These are phyloP conservation scores for Pistacia integerrima DNA, from an alignment of 345 rosid genomes.

Conservation along the genomic window DNA sequence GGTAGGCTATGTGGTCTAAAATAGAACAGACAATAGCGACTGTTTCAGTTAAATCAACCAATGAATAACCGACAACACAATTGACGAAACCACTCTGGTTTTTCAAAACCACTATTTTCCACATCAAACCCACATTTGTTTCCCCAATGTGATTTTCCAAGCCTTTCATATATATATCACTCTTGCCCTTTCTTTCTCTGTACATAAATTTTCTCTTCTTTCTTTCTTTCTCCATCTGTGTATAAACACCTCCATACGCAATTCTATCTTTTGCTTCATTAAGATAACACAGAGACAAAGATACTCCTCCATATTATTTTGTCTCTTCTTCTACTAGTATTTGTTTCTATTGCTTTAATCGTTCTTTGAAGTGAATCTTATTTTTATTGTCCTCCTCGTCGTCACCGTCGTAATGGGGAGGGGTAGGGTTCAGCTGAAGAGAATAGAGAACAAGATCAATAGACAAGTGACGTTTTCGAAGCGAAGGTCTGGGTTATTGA, in stretches of 20 bases:
- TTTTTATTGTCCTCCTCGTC: neutral
- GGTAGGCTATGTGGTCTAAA: neutral
- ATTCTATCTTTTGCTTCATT: neutral
- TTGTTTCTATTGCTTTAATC: neutral
- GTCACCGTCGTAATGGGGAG: slow-evolving; percentile 25
- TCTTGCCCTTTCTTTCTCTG: neutral
- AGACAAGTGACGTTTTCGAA: slow-evolving; percentile 68
- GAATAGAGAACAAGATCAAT: slow-evolving; percentile 72
- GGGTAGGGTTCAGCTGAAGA: slow-evolving; percentile 55
- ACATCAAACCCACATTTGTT: slow-evolving; percentile 16
- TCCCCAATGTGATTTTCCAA: neutral
- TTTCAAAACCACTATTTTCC: slow-evolving; percentile 6
- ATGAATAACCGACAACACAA: slow-evolving; percentile 40
- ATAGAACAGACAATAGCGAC: slow-evolving; percentile 6
- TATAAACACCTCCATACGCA: neutral
- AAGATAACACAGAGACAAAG: neutral
- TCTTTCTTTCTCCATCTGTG: neutral
- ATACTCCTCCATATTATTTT: neutral
- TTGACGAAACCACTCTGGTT: slow-evolving; percentile 37
- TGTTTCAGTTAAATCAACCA: slow-evolving; percentile 13
- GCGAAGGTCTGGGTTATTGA: slow-evolving; percentile 56
- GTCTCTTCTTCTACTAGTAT: no score
- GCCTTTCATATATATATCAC: slow-evolving; percentile 5
- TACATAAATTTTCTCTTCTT: neutral
- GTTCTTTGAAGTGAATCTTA: neutral